Percentiles rank a stretch among this genome's conserved stretches.
Conservation (phyloP, 495 filamentous ascomycete genomes). For the Tuber aestivum region DNA sequence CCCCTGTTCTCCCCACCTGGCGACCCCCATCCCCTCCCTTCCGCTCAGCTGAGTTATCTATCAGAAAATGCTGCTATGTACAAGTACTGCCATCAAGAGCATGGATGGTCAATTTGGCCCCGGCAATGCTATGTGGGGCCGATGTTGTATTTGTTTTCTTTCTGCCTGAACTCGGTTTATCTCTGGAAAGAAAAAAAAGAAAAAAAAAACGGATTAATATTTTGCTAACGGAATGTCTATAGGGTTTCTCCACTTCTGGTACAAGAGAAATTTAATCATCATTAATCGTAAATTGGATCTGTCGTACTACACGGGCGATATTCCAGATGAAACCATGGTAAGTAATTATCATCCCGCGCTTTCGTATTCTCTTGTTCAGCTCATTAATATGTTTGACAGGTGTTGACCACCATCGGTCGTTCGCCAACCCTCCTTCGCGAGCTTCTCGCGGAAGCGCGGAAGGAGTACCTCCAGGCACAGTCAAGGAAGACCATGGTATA, state of each 20-base stretch:
- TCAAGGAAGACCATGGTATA: conserved; percentile 43
- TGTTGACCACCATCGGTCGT: conserved; percentile 52
- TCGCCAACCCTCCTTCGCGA: conserved; percentile 60
- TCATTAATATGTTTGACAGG: conserved; percentile 24
- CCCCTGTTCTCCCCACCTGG: not conserved
- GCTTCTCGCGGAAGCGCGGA: conserved; percentile 57
- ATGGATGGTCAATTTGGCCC: not conserved
- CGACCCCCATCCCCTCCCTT: not conserved
- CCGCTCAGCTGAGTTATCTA: not conserved
- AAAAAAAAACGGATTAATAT: not conserved
- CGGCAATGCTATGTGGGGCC: not conserved
- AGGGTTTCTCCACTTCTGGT: conserved; percentile 41
- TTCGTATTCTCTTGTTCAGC: conserved; percentile 8
- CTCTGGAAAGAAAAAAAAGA: not conserved
- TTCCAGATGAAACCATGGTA: conserved; percentile 43
- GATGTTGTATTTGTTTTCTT: not conserved
- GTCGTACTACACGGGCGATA: conserved; percentile 39
- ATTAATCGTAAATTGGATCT: conserved; percentile 42
- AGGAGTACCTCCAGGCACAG: conserved; percentile 37
- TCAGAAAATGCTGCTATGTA: not conserved
- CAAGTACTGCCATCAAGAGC: not conserved
- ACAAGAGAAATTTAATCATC: conserved; percentile 38
- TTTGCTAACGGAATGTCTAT: conserved; percentile 21
- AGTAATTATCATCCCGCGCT: conserved; percentile 13
- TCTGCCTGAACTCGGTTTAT: not conserved